Evolutionary conservation across 208 protist species (phyloP), one percentile per base, ranked within the genome.

Genomic region (Baffinella frigidus): DNA sequence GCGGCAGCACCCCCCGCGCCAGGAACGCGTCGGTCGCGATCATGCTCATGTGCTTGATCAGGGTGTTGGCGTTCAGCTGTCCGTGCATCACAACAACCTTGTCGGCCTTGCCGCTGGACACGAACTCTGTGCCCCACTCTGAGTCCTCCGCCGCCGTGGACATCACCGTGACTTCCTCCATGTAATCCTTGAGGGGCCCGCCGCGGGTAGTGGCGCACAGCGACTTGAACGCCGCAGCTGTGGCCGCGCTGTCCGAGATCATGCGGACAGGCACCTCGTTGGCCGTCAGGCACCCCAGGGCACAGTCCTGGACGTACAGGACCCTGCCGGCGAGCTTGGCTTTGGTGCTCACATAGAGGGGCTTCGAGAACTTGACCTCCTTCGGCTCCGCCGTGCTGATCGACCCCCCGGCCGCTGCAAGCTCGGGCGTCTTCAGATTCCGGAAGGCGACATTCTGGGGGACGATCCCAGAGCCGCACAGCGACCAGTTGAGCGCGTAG

Each of bases 201-300:
- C 41, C 38, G 30, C 48, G 39, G 27, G 74, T 61, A n/a, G 39
- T 35, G 39, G 74, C 17, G 74, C 48, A 84, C 36, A 64, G 38
- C n/a, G 17, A 61, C 48, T 84, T 84, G 39, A 84, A 84, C 44
- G 27, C 27, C 27, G 36, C 11, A 50, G 74, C 74, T 39, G 44
- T 33, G 27, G 39, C 44, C 27, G 39, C 74, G n/a, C 38, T 84
- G 44, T 84, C 74, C 27, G 74, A 61, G 41, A 84, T 43, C 4
- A 84, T 84, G 41, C 48, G 74, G 14, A 84, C 74, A 36, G 74
- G 48, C 27, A 84, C 44, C 44, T 84, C 74, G n/a, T 84, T 84
- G 27, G 74, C 39, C 17, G 61, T 35, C 9, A 84, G 30, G 4
- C 41, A 17, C 5, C 74, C 74, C 45, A 84, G 74, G 14, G 74